Conservation (phyloP, 768 basidiomycete species). For the Pholiota molesta region DNA sequence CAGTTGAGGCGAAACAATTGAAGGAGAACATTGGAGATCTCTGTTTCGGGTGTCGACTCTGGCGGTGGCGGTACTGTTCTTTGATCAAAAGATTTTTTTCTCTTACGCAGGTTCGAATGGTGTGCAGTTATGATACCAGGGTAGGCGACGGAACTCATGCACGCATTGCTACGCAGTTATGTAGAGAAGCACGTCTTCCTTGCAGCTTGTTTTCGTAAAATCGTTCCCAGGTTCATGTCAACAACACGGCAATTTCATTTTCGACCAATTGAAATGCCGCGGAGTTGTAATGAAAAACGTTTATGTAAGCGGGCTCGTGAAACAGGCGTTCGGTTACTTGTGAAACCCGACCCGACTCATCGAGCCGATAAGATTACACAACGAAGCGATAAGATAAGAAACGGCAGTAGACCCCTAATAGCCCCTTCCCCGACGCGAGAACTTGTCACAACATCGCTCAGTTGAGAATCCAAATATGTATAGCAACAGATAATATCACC, state of each 20-base stretch:
- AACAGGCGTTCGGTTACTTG: too few species aligned
- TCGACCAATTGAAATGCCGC: not conserved
- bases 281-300: not conserved
- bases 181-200: not conserved
- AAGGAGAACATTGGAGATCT: not conserved
- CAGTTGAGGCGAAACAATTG: conserved; percentile 1
- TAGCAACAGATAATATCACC: too few species aligned
- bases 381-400: too few species aligned
- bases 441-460: too few species aligned
- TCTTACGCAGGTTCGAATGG: conserved; percentile 1
- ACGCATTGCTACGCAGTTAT: not conserved
- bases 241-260: too few species aligned
- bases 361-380: too few species aligned
- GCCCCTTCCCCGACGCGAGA: too few species aligned
- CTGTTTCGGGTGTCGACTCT: conserved; percentile 1
- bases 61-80: not conserved
- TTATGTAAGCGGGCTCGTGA: too few species aligned
- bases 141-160: not conserved
- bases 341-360: too few species aligned
- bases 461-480: too few species aligned
- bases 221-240: not conserved
- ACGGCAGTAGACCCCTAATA: too few species aligned
- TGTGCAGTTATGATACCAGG: not conserved
- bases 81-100: conserved; percentile 5
- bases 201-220: not conserved